These are phyloP conservation scores for Cryptosporidium parvum DNA, from an alignment of 169 alveolate species.

Conservation along the genomic window DNA sequence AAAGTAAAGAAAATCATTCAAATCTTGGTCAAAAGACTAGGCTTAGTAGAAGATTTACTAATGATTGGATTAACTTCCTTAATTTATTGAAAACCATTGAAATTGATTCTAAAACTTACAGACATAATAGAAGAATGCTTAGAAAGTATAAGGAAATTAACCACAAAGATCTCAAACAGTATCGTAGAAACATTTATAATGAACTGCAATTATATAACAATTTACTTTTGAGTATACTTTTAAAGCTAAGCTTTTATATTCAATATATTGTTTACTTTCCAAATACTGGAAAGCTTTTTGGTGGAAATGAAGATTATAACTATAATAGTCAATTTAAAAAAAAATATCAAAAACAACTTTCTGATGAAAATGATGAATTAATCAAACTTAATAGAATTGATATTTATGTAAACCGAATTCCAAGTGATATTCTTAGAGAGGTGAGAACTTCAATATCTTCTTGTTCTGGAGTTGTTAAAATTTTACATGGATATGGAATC, in stretches of 20 bases:
- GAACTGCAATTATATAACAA: conserved; percentile 25
- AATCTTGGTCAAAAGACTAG: not conserved
- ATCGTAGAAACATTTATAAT: conserved; percentile 14
- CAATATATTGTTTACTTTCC: conserved; percentile 48
- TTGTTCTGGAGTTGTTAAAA: conserved; percentile 8
- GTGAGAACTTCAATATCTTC: conserved; percentile 23
- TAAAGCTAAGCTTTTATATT: conserved; percentile 30
- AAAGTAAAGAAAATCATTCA: not conserved
- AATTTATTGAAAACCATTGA: conserved; percentile 14
- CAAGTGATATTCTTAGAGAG: not conserved
- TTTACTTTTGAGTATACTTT: conserved; percentile 4
- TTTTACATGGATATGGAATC: conserved; percentile 14
- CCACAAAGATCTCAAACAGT: not conserved
- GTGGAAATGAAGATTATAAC: not conserved
- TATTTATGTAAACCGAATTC: conserved; percentile 22
- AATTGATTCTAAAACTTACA: conserved; percentile 4
- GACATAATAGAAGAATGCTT: not conserved
- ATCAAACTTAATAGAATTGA: conserved; percentile 24
- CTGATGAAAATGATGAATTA: not conserved
- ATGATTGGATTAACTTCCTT: conserved; percentile 34
- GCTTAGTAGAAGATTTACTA: conserved; percentile 10
- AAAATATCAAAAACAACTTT: not conserved
- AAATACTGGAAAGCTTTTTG: conserved; percentile 39
- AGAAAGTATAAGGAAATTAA: conserved; percentile 2
- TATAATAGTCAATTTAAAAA: not conserved